Evolutionary conservation across 192 early-diverging fungal species (phyloP).

Genomic region (Backusella circina): DNA sequence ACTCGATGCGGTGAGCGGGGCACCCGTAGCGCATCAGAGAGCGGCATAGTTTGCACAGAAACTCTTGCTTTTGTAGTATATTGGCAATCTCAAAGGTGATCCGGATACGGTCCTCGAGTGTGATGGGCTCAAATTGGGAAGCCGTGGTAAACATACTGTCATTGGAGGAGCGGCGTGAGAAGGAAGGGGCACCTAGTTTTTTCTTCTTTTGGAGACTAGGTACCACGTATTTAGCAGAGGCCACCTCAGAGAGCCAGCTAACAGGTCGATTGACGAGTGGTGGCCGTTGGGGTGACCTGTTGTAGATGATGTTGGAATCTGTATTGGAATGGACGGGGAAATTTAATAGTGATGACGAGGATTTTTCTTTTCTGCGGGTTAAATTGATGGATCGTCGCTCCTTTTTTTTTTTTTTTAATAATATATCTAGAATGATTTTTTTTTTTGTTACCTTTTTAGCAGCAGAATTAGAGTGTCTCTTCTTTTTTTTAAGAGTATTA

Average conservation of each 20-base stretch:
- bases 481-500: background rate
- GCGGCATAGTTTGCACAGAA: constrained; percentile 54
- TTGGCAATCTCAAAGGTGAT: constrained; percentile 58
- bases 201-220: constrained; percentile 24
- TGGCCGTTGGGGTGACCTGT: background rate
- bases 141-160: constrained; percentile 29
- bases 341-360: background rate
- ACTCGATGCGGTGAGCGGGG: constrained; percentile 66
- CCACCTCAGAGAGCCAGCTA: constrained; percentile 17
- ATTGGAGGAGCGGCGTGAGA: constrained; percentile 19
- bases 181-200: background rate
- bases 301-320: background rate
- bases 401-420: background rate
- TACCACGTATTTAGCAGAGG: constrained; percentile 14
- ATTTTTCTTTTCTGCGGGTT: background rate
- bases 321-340: background rate
- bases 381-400: background rate
- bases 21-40: constrained; percentile 69
- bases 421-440: no score
- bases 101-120: constrained; percentile 42
- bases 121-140: constrained; percentile 29
- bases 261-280: constrained; percentile 10
- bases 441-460: background rate
- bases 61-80: constrained; percentile 66
- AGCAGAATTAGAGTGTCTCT: background rate